Evolutionary conservation across 257 asterid genomes (phyloP).

Genomic region (Verbena officinalis): DNA sequence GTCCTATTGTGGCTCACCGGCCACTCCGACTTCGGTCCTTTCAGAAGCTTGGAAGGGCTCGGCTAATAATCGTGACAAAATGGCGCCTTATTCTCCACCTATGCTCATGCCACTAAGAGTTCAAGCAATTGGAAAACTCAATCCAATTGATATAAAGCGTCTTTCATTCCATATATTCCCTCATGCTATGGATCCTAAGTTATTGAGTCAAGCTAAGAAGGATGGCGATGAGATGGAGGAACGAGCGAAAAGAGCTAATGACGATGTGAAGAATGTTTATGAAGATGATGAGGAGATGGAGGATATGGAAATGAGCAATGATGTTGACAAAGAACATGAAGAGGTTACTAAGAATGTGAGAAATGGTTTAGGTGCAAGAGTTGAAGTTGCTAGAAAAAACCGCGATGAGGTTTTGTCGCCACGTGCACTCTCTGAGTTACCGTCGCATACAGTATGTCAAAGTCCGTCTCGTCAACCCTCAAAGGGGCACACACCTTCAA

Average conservation of each 20-base stretch:
- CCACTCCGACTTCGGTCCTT: constrained; percentile 91
- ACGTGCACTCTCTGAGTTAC: too few relatives aligned
- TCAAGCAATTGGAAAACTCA: constrained; percentile 71
- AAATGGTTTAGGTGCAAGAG: constrained; percentile 26
- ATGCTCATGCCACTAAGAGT: constrained; percentile 58
- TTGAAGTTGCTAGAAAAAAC: constrained; percentile 22
- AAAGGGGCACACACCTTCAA: constrained; percentile 25
- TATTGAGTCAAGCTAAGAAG: constrained; percentile 32
- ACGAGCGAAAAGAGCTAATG: constrained; percentile 28
- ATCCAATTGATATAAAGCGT: constrained; percentile 78
- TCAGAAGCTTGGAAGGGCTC: constrained; percentile 42
- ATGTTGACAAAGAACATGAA: constrained; percentile 27
- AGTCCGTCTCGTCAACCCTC: constrained; percentile 21
- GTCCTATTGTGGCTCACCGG: constrained; percentile 59
- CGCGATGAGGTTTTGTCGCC: not conserved
- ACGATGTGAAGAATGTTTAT: constrained; percentile 22
- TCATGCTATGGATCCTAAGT: constrained; percentile 46
- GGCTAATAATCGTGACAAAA: constrained; percentile 31
- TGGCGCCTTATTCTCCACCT: constrained; percentile 54
- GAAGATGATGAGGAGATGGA: constrained; percentile 45
- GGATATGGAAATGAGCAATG: constrained; percentile 35
- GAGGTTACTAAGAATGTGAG: constrained; percentile 24
- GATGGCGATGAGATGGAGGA: constrained; percentile 27
- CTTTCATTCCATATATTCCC: constrained; percentile 78
- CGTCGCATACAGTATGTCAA: not conserved